Evolutionary conservation across 768 basidiomycete genomes (phyloP).

Genomic region (Hygrocybe coccinea): DNA sequence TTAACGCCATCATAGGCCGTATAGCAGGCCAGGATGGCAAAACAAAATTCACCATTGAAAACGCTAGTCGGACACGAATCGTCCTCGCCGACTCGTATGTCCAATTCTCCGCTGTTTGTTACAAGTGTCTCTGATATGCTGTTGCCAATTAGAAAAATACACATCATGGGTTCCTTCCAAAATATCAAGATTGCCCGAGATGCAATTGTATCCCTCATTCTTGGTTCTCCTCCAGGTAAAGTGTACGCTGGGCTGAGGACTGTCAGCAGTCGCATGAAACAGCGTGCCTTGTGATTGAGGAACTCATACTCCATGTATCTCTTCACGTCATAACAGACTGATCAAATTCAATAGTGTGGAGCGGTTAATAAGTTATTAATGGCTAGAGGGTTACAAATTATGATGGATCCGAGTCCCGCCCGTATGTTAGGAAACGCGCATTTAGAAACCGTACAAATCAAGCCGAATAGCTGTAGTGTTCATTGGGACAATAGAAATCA

Average conservation of each 20-base stretch:
- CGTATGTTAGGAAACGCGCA: background rate
- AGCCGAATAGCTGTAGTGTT: too few species aligned
- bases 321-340: background rate
- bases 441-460: too few species aligned
- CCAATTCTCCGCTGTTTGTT: background rate
- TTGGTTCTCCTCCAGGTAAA: slow-evolving; percentile 93
- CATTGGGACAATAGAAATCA: background rate
- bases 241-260: slow-evolving; percentile 89
- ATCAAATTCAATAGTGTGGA: background rate
- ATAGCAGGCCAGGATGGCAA: slow-evolving; percentile 99
- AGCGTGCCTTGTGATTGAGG: slow-evolving; percentile 56
- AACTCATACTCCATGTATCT: background rate
- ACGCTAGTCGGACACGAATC: slow-evolving; percentile 93
- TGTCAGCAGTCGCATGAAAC: slow-evolving; percentile 88
- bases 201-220: slow-evolving; percentile 90
- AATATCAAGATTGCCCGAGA: slow-evolving; percentile 98
- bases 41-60: slow-evolving; percentile 98
- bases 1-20: slow-evolving; percentile 52
- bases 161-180: slow-evolving; percentile 97
- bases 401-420: too few species aligned
- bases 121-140: slow-evolving; percentile 10
- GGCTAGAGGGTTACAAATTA: too few species aligned
- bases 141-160: slow-evolving; percentile 72
- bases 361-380: too few species aligned
- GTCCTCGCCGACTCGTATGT: slow-evolving; percentile 95